These are phyloP conservation scores for Cryptomeria japonica DNA, from an alignment of 75 land plant genomes.

Conservation along the genomic window DNA sequence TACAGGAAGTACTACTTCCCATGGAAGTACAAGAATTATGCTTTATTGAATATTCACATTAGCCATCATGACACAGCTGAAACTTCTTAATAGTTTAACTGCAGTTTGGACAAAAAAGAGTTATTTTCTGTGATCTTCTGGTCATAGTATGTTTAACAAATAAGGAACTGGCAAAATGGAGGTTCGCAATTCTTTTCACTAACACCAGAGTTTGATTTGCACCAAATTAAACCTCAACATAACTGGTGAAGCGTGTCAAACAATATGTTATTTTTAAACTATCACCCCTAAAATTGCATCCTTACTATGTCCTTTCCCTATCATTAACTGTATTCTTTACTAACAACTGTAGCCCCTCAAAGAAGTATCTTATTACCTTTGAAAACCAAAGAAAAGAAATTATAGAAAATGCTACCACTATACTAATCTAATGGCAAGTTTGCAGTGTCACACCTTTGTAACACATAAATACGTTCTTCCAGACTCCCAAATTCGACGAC, in stretches of 20 bases:
- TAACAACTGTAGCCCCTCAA: neutral
- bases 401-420: neutral
- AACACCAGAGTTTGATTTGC: neutral
- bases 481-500: constrained; percentile 54
- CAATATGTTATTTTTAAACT: neutral
- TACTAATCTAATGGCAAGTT: neutral
- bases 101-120: neutral
- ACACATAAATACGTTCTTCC: constrained; percentile 52
- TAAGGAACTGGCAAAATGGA: neutral
- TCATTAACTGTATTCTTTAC: neutral
- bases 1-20: neutral
- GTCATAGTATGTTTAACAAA: neutral
- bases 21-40: neutral
- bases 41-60: neutral
- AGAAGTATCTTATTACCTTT: neutral
- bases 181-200: neutral
- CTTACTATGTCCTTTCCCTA: neutral
- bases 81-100: neutral
- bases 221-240: neutral
- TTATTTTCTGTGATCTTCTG: neutral
- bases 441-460: constrained; percentile 41
- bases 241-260: neutral
- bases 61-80: neutral
- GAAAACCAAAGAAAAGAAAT: neutral
- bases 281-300: neutral